phyloP scores from a whole-genome alignment of 306 rosid species.

The Prunus salicina region DNA sequence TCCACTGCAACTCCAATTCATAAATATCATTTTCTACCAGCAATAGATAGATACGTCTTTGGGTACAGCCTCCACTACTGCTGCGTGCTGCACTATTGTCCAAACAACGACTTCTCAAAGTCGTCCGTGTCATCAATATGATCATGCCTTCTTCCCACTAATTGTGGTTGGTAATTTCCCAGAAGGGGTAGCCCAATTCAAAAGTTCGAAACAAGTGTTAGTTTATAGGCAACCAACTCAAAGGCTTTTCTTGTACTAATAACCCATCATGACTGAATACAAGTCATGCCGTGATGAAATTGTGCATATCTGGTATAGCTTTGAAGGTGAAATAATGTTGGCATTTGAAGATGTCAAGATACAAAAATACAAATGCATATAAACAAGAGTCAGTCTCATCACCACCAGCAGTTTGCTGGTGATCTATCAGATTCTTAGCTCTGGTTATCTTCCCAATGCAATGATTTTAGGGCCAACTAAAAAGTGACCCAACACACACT shows the following conservation, averaged over 20 bases:
- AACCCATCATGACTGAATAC: neutral
- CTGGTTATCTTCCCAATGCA: neutral
- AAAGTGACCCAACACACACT: neutral
- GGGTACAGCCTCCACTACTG: neutral
- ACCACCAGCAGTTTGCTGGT: conserved; percentile 6
- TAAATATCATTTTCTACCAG: conserved; percentile 1
- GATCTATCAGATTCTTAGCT: neutral
- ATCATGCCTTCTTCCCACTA: conserved; percentile 14
- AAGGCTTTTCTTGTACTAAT: neutral
- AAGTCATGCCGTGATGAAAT: conserved; percentile 10
- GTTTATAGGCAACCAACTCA: conserved; percentile 2
- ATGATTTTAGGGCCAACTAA: neutral
- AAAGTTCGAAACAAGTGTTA: neutral
- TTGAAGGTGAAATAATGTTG: neutral
- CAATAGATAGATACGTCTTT: conserved; percentile 5
- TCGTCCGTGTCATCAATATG: neutral
- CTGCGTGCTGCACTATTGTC: conserved; percentile 9
- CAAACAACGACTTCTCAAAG: conserved; percentile 4
- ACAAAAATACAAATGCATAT: conserved; percentile 16
- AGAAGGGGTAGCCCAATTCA: neutral
- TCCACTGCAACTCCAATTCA: neutral
- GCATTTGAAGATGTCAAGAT: neutral
- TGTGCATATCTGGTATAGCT: neutral
- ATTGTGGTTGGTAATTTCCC: conserved; percentile 13
- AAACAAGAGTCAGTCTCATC: conserved; percentile 4